phyloP scores from a whole-genome alignment of 805 yeast genomes.

The Ogataea trehalophila region DNA sequence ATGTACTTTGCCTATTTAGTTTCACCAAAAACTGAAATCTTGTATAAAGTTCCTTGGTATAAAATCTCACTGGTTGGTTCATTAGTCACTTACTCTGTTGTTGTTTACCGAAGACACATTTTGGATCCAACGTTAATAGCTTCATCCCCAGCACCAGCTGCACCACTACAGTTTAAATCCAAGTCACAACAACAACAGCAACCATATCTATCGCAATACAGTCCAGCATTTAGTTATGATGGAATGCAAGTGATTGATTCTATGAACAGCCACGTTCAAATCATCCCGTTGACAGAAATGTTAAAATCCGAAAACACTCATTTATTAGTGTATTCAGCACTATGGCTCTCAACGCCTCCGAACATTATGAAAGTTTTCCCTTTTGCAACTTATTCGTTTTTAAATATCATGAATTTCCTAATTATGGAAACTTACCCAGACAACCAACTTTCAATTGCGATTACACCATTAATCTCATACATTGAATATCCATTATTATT shows the following conservation, averaged over 20 bases:
- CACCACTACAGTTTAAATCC: too few relatives aligned
- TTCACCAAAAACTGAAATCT: conserved; percentile 4
- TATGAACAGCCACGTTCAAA: conserved; percentile 5
- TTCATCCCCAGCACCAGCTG: neutral
- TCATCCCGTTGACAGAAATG: conserved; percentile 30
- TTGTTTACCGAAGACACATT: conserved; percentile 24
- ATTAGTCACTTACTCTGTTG: conserved; percentile 27
- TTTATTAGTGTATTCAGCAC: conserved; percentile 31
- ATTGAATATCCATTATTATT: conserved; percentile 34
- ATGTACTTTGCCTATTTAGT: conserved; percentile 9
- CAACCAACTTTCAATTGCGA: conserved; percentile 28
- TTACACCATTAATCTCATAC: conserved; percentile 34
- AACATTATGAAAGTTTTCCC: conserved; percentile 35
- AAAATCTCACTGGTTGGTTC: conserved; percentile 17
- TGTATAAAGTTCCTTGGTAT: conserved; percentile 17
- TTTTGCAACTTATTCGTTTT: conserved; percentile 36
- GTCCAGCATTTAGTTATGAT: too few relatives aligned
- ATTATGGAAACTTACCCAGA: conserved; percentile 31
- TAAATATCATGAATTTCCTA: conserved; percentile 33
- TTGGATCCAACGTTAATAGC: conserved; percentile 12
- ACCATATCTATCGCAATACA: too few relatives aligned
- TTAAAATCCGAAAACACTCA: conserved; percentile 39
- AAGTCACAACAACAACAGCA: too few relatives aligned
- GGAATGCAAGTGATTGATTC: too few relatives aligned
- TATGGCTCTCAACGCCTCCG: conserved; percentile 33